phyloP scores from a whole-genome alignment of 371 early-diverging fungal genomes.

The Encephalitozoon intestinalis region DNA sequence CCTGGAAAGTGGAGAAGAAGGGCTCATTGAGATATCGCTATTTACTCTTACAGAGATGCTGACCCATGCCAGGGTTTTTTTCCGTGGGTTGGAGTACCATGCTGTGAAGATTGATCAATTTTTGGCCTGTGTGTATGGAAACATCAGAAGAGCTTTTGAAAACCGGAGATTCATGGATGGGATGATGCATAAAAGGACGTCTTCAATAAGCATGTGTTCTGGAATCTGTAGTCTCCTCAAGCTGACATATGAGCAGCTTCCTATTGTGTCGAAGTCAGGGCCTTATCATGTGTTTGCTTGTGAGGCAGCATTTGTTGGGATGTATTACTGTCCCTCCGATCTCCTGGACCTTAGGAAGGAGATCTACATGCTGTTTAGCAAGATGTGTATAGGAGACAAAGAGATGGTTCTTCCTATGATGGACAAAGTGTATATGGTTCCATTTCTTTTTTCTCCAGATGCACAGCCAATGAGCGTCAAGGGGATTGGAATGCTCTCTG shows the following conservation, averaged over 20 bases:
- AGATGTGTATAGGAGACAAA: background rate
- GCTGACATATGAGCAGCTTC: background rate
- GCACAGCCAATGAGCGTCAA: background rate
- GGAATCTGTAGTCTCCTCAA: conserved; percentile 16
- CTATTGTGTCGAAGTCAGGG: background rate
- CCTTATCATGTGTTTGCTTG: background rate
- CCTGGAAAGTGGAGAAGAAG: background rate
- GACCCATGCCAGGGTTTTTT: background rate
- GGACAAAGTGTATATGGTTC: conserved; percentile 14
- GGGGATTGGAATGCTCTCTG: conserved; percentile 5
- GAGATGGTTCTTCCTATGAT: conserved; percentile 9
- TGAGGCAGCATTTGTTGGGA: conserved; percentile 5
- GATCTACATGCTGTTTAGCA: background rate
- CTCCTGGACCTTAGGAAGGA: background rate
- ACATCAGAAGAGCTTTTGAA: conserved; percentile 4
- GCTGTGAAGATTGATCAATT: conserved; percentile 4
- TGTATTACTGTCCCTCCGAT: conserved; percentile 21
- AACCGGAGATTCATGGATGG: conserved; percentile 15
- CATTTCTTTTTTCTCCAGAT: conserved; percentile 24
- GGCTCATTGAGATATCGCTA: background rate
- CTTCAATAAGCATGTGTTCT: background rate
- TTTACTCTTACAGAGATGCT: conserved; percentile 10
- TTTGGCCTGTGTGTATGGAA: background rate
- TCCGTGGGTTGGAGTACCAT: background rate
- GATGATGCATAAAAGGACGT: background rate